Evolutionary conservation across 768 basidiomycete species (phyloP).

Genomic region (Tubosaeta brunneosetosa): DNA sequence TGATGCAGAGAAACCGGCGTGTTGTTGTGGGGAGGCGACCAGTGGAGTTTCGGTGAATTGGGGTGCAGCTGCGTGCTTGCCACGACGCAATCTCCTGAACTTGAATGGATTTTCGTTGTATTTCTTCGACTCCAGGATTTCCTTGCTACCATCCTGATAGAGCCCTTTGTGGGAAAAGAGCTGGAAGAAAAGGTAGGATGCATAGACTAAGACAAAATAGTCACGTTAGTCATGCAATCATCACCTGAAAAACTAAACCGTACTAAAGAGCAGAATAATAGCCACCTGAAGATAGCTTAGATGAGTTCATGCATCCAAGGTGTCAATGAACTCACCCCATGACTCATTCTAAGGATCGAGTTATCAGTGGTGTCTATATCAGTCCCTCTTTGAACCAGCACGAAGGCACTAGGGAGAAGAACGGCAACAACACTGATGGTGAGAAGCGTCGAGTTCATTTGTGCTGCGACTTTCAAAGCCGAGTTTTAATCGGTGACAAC

Average conservation of each 20-base stretch:
- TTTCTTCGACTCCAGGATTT: slow-evolving; percentile 34
- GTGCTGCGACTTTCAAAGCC: slow-evolving; percentile 54
- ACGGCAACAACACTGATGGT: slow-evolving; percentile 75
- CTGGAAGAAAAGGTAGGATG: slow-evolving; percentile 73
- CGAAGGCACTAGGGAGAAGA: slow-evolving; percentile 74
- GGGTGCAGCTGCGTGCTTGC: slow-evolving; percentile 4
- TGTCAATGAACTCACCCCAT: slow-evolving; percentile 47
- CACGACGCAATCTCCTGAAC: slow-evolving; percentile 14
- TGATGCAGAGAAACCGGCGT: neutral
- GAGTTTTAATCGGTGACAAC: neutral
- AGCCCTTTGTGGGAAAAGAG: slow-evolving; percentile 72
- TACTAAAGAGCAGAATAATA: slow-evolving; percentile 73
- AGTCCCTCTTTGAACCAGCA: slow-evolving; percentile 45
- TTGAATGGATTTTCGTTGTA: slow-evolving; percentile 41
- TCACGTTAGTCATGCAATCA: neutral
- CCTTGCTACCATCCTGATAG: slow-evolving; percentile 46
- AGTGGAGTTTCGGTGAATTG: slow-evolving; percentile 2
- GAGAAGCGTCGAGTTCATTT: slow-evolving; percentile 69
- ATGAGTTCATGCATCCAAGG: neutral
- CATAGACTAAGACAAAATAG: slow-evolving; percentile 49
- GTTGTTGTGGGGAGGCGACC: slow-evolving; percentile 11
- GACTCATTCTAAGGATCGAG: slow-evolving; percentile 68
- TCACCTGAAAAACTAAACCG: slow-evolving; percentile 17
- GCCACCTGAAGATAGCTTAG: slow-evolving; percentile 49
- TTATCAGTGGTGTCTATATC: slow-evolving; percentile 28